Conservation (phyloP, 495 filamentous ascomycete genomes). For the Pseudotulostoma volvatum region DNA sequence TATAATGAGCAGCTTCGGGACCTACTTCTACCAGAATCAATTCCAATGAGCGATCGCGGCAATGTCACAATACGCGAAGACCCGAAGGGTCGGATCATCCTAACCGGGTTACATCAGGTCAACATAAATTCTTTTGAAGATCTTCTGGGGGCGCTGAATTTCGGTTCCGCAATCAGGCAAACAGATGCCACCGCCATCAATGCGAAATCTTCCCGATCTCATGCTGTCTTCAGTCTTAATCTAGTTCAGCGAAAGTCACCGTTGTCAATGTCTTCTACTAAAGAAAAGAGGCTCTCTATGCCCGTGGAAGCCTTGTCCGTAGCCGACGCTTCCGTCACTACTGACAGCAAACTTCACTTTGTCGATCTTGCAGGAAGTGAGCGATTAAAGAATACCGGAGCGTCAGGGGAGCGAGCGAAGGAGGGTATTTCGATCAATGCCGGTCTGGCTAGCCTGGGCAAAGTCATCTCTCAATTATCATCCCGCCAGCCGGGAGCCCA, state of each 20-base stretch:
- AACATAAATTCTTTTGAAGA: conserved; percentile 87
- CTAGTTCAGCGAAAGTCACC: conserved; percentile 71
- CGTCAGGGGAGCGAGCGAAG: conserved; percentile 84
- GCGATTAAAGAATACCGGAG: conserved; percentile 90
- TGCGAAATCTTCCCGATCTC: conserved; percentile 94
- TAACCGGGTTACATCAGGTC: conserved; percentile 78
- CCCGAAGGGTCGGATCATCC: conserved; percentile 82
- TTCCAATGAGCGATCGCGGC: conserved; percentile 49
- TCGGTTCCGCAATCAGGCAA: conserved; percentile 86
- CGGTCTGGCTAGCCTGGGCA: conserved; percentile 85
- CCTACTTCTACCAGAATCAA: conserved; percentile 65
- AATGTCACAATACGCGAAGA: conserved; percentile 82
- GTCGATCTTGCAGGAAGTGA: conserved; percentile 97
- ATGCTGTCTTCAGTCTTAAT: conserved; percentile 94
- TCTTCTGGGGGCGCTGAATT: conserved; percentile 71
- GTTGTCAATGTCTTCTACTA: conserved; percentile 26
- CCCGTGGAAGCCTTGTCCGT: conserved; percentile 67
- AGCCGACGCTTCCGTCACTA: conserved; percentile 56
- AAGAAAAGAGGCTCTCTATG: conserved; percentile 80
- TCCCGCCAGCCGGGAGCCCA: conserved; percentile 77
- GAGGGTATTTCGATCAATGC: conserved; percentile 99
- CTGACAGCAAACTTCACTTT: conserved; percentile 97
- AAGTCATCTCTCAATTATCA: conserved; percentile 96
- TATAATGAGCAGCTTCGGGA: conserved; percentile 95
- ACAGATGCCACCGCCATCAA: conserved; percentile 99